Evolutionary conservation across 345 rosid species (phyloP), one percentile per base, ranked within the genome.

Genomic region (Raphanus raphanistrum): DNA sequence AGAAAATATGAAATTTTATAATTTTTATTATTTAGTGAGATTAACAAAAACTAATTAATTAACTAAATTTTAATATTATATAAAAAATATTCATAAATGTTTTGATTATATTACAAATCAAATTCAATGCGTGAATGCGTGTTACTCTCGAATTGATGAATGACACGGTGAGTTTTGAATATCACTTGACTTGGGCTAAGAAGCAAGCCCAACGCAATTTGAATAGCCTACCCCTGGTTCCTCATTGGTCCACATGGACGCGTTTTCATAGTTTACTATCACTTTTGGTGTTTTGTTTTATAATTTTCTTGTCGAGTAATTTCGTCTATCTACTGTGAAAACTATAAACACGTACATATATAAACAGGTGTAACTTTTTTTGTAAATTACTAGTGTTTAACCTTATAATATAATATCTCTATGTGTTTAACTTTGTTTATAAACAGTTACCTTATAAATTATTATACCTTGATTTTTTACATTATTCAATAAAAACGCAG

Each of bases 141-240:
- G n/a, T n/a, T n/a, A n/a, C n/a, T n/a, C 21, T 21, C 21, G 36
- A 77, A 71, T 25, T 65, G 21, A 3, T n/a, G 67, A 64, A 58
- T 57, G 81, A 65, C 76, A 71, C 76, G 76, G 8, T 55, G 62
- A 45, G 76, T 71, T 71, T 71, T 38, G 54, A 26, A 4, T 43
- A 36, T 59, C 33, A 68, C 60, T 12, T 62, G 29, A 21, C 52
- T 54, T 79, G 75, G 82, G 70, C 75, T 73, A 63, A 68, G 70
- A 79, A 73, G 66, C 52, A 79, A 79, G 70, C 82, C 82, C 74
- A 79, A 79, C 50, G 38, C 38, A 33, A 50, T 27, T 43, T 36
- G 64, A 48, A 68, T 29, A 38, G 78, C 75, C 71, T 75, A 79
- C 82, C 82, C 68, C n/a, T 25, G 33, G 2, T 41, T 36, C 59